Base-by-base conservation (phyloP, 2,329 filamentous ascomycete genomes). In the Sporothrix dimorphospora region DNA sequence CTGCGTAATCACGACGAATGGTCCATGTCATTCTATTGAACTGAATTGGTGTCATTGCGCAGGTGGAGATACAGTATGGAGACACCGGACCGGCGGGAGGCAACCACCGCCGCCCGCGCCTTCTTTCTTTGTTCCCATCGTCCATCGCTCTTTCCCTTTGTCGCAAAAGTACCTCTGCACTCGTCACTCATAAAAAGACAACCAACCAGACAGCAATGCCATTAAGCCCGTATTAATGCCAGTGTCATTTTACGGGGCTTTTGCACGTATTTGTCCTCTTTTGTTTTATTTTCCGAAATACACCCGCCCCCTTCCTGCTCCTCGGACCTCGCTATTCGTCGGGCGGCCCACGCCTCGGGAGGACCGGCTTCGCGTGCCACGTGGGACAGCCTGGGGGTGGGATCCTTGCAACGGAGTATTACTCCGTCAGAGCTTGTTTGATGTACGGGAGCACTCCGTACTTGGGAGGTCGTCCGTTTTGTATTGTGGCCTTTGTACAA, bases 301-400 rank as follows among this genome's bases (percentile, higher is more conserved):
- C 30, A 12, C 49, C 49, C 24, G n/a, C 55, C 57, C 27, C 21
- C 47, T 59, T 45, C 57, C 45, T 66, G 24, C 38, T 47, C 69
- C 38, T 38, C n/a, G 34, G 45, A 21, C 27, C 65, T 67, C 40
- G 30, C 55, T 34, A 30, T 42, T 24, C 45, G 42, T 42, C 19
- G 45, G 4, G 57, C 24, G 59, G 45, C 45, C 27, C 34, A 49
- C 27, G 24, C 45, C 27, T 61, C 69, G 57, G 67, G 71, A 71
- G 49, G 69, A 71, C 70, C 61, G 72, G 70, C 49, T 27, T 73
- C 69, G 71, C 63, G 61, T 73, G 72, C 69, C 68, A 73, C 72
- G 72, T 73, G 72, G 61, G 72, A 73, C 72, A 73, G 42, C 59
- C 34, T 70, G n/a, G 59, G 19, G 45, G 24, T 53, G 57, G 57